phyloP scores from a whole-genome alignment of 2,329 filamentous ascomycete genomes.

The Hypoxylon sp. region DNA sequence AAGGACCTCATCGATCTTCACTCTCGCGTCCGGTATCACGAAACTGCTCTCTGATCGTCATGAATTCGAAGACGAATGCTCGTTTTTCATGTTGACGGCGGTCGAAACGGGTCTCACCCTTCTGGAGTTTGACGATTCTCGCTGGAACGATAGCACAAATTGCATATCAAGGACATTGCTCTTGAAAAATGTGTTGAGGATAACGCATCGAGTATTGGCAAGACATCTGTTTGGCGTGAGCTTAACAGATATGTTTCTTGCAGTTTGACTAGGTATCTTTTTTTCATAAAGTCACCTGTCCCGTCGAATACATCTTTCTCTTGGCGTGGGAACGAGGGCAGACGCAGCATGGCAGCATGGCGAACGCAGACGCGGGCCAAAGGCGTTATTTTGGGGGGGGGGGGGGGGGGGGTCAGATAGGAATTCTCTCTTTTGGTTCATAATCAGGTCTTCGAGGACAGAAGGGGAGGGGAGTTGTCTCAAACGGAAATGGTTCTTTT shows the following conservation, averaged over 20 bases:
- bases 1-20: slow-evolving; percentile 8
- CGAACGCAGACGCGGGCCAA: slow-evolving; percentile 22
- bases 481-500: neutral
- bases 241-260: slow-evolving; percentile 17
- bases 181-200: neutral
- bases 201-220: slow-evolving; percentile 7
- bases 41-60: slow-evolving; percentile 2
- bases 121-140: slow-evolving; percentile 21
- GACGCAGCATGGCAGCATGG: slow-evolving; percentile 34
- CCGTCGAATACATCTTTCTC: slow-evolving; percentile 2
- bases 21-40: neutral
- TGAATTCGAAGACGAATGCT: slow-evolving; percentile 7
- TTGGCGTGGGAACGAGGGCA: slow-evolving; percentile 32
- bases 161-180: slow-evolving; percentile 6
- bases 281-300: slow-evolving; percentile 17
- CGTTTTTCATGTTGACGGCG: too few relatives aligned
- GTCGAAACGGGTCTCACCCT: slow-evolving; percentile 21
- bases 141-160: slow-evolving; percentile 26
- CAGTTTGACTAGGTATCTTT: slow-evolving; percentile 11
- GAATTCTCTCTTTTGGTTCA: neutral
- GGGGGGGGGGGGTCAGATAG: neutral
- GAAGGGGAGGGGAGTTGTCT: neutral
- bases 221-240: slow-evolving; percentile 4
- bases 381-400: slow-evolving; percentile 18
- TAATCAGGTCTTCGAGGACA: neutral